Conservation (phyloP, 345 rosid species). For the Pistacia atlantica region DNA sequence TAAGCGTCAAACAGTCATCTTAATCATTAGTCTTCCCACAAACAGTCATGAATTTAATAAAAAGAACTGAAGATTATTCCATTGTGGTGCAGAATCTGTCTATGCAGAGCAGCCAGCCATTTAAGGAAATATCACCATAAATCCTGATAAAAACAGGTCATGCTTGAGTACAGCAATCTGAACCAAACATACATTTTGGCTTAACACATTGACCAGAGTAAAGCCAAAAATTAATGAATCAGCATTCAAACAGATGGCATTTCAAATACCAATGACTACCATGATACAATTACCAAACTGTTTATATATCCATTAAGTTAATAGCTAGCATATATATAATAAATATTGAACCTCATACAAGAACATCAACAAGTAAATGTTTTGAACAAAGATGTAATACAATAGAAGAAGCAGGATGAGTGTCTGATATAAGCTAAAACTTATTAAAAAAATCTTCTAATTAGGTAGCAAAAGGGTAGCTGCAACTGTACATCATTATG, state of each 20-base stretch:
- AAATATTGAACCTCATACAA: not conserved
- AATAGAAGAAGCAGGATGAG: not conserved
- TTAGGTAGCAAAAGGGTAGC: not conserved
- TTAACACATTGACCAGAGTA: not conserved
- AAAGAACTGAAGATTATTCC: not conserved
- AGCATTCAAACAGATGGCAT: too few relatives aligned
- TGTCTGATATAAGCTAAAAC: not conserved
- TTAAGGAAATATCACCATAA: not conserved
- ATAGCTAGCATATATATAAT: not conserved
- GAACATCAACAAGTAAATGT: not conserved
- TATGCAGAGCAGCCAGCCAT: not conserved
- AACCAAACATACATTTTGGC: not conserved
- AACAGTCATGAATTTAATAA: not conserved
- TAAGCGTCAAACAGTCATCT: not conserved
- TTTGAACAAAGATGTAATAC: not conserved
- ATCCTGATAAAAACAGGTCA: not conserved
- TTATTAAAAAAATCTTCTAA: not conserved
- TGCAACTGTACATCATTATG: not conserved
- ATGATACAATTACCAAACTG: not conserved
- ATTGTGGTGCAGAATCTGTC: not conserved
- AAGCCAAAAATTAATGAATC: constrained; percentile 7
- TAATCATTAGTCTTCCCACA: not conserved
- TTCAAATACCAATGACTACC: too few relatives aligned
- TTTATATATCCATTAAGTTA: not conserved
- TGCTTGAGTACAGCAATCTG: not conserved